Conservation (phyloP, 805 yeast species). For the Priceomyces carsonii region DNA sequence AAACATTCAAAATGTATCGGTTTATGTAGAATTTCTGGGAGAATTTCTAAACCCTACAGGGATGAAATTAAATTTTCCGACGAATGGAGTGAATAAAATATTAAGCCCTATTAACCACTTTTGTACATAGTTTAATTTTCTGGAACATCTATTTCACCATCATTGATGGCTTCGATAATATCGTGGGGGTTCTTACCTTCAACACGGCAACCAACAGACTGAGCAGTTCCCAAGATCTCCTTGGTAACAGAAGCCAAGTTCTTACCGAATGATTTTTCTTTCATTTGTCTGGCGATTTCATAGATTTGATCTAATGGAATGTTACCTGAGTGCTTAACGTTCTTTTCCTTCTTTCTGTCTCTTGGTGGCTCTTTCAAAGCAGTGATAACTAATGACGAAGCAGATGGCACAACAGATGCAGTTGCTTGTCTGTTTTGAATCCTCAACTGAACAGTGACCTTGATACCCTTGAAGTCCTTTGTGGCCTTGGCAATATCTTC, state of each 20-base stretch:
- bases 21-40: too few species aligned
- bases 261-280: slow-evolving; percentile 97
- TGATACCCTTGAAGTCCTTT: slow-evolving; percentile 97
- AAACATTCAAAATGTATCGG: too few species aligned
- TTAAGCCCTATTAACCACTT: slow-evolving; percentile 41
- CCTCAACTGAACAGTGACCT: slow-evolving; percentile 97
- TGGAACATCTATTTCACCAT: slow-evolving; percentile 94
- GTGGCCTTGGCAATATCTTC: slow-evolving; percentile 99
- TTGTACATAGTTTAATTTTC: slow-evolving; percentile 60
- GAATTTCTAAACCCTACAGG: too few species aligned
- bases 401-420: slow-evolving; percentile 99
- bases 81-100: slow-evolving; percentile 8
- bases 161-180: slow-evolving; percentile 96
- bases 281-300: slow-evolving; percentile 97
- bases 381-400: slow-evolving; percentile 97
- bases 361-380: slow-evolving; percentile 99
- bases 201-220: slow-evolving; percentile 99
- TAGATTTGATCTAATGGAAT: slow-evolving; percentile 93
- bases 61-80: slow-evolving; percentile 5
- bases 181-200: slow-evolving; percentile 99
- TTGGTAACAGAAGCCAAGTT: slow-evolving; percentile 93
- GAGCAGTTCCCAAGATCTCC: slow-evolving; percentile 99
- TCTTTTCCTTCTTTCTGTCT: slow-evolving; percentile 99
- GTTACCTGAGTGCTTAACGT: slow-evolving; percentile 99
- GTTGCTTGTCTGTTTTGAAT: slow-evolving; percentile 99